Evolutionary conservation across 805 yeast species (phyloP).

Genomic region (Grigorovia jiainica): DNA sequence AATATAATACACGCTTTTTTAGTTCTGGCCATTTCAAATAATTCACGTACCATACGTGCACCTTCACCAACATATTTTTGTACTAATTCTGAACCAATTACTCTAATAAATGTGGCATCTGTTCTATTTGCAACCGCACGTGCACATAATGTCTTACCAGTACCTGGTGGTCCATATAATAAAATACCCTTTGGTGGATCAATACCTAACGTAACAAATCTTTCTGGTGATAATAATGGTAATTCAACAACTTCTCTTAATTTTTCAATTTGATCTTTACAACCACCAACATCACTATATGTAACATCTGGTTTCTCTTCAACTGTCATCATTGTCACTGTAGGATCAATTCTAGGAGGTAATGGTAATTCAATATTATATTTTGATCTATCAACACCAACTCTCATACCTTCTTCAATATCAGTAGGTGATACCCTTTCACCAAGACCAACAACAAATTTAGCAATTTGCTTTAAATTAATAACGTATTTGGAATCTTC

Average conservation of each 20-base stretch:
- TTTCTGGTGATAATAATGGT: conserved; percentile 92
- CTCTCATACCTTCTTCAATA: conserved; percentile 99
- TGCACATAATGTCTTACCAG: conserved; percentile 91
- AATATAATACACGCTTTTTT: conserved; percentile 98
- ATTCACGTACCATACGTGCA: conserved; percentile 86
- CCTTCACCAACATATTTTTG: conserved; percentile 98
- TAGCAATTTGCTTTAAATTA: conserved; percentile 95
- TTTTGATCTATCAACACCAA: conserved; percentile 95
- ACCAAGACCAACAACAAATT: conserved; percentile 92
- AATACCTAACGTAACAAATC: conserved; percentile 97
- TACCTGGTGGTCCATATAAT: conserved; percentile 95
- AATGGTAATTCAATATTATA: conserved; percentile 94
- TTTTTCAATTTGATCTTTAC: conserved; percentile 92
- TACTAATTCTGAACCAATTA: conserved; percentile 93
- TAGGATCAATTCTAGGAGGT: conserved; percentile 94
- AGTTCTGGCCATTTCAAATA: conserved; percentile 93
- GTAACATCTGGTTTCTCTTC: conserved; percentile 97
- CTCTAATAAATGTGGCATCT: conserved; percentile 88
- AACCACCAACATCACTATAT: conserved; percentile 94
- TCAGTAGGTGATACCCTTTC: conserved; percentile 97
- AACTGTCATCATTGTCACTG: conserved; percentile 94
- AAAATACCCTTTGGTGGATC: conserved; percentile 98
- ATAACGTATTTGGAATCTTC: conserved; percentile 89
- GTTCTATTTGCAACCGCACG: conserved; percentile 98
- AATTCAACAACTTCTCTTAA: conserved; percentile 95